phyloP scores from a whole-genome alignment of 2,329 filamentous ascomycete species.

The Fusarium palustre region DNA sequence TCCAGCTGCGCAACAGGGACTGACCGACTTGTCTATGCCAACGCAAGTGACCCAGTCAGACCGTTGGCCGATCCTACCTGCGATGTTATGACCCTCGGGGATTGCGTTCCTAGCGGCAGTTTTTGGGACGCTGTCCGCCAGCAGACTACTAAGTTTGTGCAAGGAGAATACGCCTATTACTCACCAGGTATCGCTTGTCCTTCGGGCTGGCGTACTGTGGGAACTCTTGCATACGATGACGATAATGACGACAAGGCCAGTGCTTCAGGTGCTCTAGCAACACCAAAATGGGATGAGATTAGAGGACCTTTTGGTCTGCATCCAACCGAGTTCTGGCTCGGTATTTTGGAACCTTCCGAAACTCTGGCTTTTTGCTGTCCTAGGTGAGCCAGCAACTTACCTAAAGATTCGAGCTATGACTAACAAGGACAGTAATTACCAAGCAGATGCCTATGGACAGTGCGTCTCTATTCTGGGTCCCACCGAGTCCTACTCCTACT shows the following conservation, averaged over 20 bases:
- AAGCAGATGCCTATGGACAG: not conserved
- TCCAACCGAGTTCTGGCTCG: conserved; percentile 1
- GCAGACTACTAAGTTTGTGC: not conserved
- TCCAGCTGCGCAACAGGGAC: not conserved
- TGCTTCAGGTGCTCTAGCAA: not conserved
- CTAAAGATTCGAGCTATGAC: rapidly evolving
- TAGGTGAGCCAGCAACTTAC: not conserved
- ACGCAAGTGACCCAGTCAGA: not conserved
- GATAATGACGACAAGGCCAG: not conserved
- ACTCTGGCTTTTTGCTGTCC: conserved; percentile 11
- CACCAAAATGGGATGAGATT: not conserved
- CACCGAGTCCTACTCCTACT: not conserved
- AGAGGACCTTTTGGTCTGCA: not conserved
- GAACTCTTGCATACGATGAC: conserved; percentile 17
- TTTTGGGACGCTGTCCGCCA: not conserved
- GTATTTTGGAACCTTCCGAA: conserved; percentile 8
- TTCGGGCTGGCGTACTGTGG: conserved; percentile 43
- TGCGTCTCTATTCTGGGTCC: conserved; percentile 4
- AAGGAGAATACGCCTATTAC: not conserved
- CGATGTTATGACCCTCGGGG: too few relatives aligned
- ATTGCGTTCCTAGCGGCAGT: conserved; percentile 41
- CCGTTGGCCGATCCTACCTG: not conserved
- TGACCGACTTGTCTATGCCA: not conserved
- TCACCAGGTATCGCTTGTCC: conserved; percentile 36
- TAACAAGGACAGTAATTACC: not conserved